Conservation (phyloP, 495 filamentous ascomycete species). For the Neurospora tetrasperma region DNA sequence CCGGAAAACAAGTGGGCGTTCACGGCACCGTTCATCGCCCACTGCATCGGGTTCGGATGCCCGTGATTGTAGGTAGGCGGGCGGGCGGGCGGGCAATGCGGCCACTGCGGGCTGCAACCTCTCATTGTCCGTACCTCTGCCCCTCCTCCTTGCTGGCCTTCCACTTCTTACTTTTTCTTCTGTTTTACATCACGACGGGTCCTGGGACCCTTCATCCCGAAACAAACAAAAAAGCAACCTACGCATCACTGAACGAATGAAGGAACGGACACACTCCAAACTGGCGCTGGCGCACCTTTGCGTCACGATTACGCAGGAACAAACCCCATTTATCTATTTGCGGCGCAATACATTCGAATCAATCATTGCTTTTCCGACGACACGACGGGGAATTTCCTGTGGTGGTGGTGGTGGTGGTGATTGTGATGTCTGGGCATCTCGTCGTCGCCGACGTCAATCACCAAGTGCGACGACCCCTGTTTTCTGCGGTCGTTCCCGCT, state of each 20-base stretch:
- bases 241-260: background rate
- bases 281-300: background rate
- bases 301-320: background rate
- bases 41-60: background rate
- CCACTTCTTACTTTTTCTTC: background rate
- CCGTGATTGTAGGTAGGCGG: background rate
- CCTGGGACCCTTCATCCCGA: background rate
- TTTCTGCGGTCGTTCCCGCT: background rate
- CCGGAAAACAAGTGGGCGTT: background rate
- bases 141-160: background rate
- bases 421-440: background rate
- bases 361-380: background rate
- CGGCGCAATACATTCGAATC: background rate
- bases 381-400: background rate
- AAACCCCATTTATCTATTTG: background rate
- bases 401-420: background rate
- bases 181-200: background rate
- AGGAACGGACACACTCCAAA: background rate
- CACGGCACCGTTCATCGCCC: background rate
- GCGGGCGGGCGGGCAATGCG: background rate
- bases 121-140: background rate
- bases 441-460: background rate
- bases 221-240: background rate
- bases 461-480: background rate
- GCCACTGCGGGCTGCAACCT: background rate